Evolutionary conservation across 306 rosid genomes (phyloP), one percentile per base, ranked within the genome.

Genomic region (Pterocarpus santalinus): DNA sequence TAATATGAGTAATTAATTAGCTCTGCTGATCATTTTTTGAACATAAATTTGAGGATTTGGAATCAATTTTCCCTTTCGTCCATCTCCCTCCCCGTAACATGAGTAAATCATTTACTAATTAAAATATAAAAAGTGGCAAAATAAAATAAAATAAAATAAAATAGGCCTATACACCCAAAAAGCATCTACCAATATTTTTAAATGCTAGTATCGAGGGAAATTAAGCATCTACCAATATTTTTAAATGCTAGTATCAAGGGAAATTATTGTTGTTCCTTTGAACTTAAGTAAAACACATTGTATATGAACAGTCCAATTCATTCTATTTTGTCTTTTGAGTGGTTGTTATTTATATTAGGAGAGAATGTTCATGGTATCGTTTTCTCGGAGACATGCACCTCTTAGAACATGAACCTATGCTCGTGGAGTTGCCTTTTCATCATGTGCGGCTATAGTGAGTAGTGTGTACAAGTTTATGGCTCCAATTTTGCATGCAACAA

Each of bases 391-490:
- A 75, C 77, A 75, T 73, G n/a, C 65, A 38, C 35, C 11, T 56
- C 76, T 17, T 63, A 74, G 35, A 82, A 65, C 72, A 73, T 73
- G 83, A 78, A 75, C 38, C 80, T 78, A 63, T 67, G 76, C 76
- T 67, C 44, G 57, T 66, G 76, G 63, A 34, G 60, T 66, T 68
- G 58, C 74, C 60, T 79, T 84, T 75, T 74, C 80, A 67, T 63
- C 84, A 74, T 68, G 81, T 68, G 81, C 81, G 65, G 73, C 81
- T 53, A 41, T 79, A 74, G 78, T 72, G 66, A 58, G 30, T 38
- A 36, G 78, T 80, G 79, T 68, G 68, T 75, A 79, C 71, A 84
- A 69, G 66, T 79, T 65, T 36, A 11, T 44, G 74, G 65, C 65
- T 78, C 83, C 41, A 11, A 46, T 39, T 22, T 16, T 77, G 30